These are phyloP conservation scores for Sugiyamaella japonica DNA, from an alignment of 1,139 yeast genomes.

Conservation along the genomic window DNA sequence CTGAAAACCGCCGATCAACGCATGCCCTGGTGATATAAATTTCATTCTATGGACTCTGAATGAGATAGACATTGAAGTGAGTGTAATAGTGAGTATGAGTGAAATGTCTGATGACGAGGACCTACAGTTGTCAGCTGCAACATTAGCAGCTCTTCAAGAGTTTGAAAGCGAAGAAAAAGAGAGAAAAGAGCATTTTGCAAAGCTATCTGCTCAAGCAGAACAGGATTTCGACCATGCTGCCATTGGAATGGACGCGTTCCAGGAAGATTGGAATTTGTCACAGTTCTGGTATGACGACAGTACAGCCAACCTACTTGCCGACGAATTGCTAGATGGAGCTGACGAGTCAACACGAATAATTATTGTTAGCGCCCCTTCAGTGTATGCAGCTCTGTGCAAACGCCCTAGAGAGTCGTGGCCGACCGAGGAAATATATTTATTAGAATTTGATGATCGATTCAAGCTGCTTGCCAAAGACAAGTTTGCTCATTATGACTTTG, in stretches of 20 bases:
- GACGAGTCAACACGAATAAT: slow-evolving; percentile 62
- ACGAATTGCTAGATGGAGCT: slow-evolving; percentile 76
- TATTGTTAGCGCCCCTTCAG: slow-evolving; percentile 88
- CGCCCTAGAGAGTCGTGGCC: slow-evolving; percentile 39
- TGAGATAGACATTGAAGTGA: no score
- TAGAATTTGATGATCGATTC: slow-evolving; percentile 79
- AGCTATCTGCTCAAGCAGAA: slow-evolving; percentile 61
- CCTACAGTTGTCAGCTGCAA: slow-evolving; percentile 58
- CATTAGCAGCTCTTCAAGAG: slow-evolving; percentile 76
- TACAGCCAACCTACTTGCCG: slow-evolving; percentile 68
- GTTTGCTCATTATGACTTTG: slow-evolving; percentile 74
- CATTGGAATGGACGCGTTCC: slow-evolving; percentile 62
- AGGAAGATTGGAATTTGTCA: slow-evolving; percentile 92
- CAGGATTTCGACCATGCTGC: slow-evolving; percentile 45
- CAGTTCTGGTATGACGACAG: slow-evolving; percentile 76
- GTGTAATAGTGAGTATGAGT: no score
- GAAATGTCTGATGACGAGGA: slow-evolving; percentile 11
- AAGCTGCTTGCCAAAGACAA: slow-evolving; percentile 66
- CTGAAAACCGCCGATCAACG: neutral
- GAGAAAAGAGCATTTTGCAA: slow-evolving; percentile 59
- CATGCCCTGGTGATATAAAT: neutral
- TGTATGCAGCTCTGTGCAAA: slow-evolving; percentile 75
- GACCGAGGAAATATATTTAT: slow-evolving; percentile 55
- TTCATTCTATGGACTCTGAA: neutral
- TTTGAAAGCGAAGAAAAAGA: slow-evolving; percentile 66